These are phyloP conservation scores for Glutinoglossum americanum DNA, from an alignment of 495 filamentous ascomycete species.

Conservation along the genomic window DNA sequence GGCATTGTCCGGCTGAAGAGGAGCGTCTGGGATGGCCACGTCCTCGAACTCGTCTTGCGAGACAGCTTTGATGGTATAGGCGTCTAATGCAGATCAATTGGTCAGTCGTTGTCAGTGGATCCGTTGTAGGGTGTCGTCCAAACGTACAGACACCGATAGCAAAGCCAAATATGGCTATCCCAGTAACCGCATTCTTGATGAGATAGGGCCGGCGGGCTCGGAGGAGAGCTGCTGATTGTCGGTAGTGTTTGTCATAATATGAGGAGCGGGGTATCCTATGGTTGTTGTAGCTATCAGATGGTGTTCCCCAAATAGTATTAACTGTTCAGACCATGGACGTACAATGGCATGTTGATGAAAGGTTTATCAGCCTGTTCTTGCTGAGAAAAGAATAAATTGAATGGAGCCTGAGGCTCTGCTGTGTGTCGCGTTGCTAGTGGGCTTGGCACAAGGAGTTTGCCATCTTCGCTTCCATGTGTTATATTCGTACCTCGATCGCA, in stretches of 20 bases:
- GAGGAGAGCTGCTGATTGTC: conserved; percentile 63
- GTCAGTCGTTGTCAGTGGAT: background rate
- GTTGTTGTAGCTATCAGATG: background rate
- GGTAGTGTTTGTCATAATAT: conserved; percentile 75
- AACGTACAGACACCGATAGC: conserved; percentile 62
- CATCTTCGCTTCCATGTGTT: background rate
- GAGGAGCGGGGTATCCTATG: conserved; percentile 46
- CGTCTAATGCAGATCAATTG: conserved; percentile 30
- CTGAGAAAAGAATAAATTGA: too few species aligned
- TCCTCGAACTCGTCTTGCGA: conserved; percentile 97
- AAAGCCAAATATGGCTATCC: conserved; percentile 43
- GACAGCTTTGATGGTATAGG: conserved; percentile 72
- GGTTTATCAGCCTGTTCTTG: too few species aligned
- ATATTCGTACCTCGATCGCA: background rate
- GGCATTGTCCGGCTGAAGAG: conserved; percentile 20
- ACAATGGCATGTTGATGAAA: conserved; percentile 1
- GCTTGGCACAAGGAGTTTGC: background rate
- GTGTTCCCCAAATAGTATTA: background rate
- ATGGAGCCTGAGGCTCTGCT: background rate
- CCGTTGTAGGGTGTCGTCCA: background rate
- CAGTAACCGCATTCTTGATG: conserved; percentile 66
- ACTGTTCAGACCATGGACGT: background rate
- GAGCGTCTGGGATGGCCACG: conserved; percentile 60
- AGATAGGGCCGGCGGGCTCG: conserved; percentile 82
- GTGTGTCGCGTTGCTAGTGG: background rate